phyloP scores from a whole-genome alignment of 2,329 filamentous ascomycete genomes.

The Xylariaceae sp. region DNA sequence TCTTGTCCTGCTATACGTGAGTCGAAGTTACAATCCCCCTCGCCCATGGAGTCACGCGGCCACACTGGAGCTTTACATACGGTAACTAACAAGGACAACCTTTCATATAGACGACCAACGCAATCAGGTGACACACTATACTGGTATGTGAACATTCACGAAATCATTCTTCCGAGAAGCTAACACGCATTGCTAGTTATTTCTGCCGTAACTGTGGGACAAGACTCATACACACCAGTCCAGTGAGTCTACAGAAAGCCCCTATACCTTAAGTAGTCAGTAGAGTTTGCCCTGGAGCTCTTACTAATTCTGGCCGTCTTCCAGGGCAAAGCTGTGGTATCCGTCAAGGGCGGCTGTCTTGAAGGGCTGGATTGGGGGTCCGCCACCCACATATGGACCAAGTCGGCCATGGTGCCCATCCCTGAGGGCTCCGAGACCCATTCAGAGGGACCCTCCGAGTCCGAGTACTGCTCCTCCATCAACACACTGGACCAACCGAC shows the following conservation, averaged over 20 bases:
- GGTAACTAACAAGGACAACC: too few species aligned
- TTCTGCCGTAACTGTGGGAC: slow-evolving; percentile 66
- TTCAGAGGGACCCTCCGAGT: slow-evolving; percentile 45
- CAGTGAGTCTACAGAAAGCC: slow-evolving; percentile 44
- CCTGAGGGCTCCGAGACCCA: slow-evolving; percentile 58
- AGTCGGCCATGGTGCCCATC: slow-evolving; percentile 63
- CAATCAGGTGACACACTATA: slow-evolving; percentile 52
- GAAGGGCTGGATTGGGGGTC: slow-evolving; percentile 56
- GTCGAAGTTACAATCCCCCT: too few species aligned
- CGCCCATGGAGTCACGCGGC: too few species aligned
- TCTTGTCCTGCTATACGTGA: slow-evolving; percentile 52
- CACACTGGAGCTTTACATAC: too few species aligned
- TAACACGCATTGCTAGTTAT: too few species aligned
- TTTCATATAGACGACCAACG: slow-evolving; percentile 50
- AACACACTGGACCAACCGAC: slow-evolving; percentile 44
- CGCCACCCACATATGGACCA: slow-evolving; percentile 65
- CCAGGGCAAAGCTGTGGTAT: slow-evolving; percentile 55
- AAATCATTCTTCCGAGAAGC: too few species aligned
- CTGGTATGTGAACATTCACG: slow-evolving; percentile 44
- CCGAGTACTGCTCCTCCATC: slow-evolving; percentile 39
- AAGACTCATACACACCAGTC: slow-evolving; percentile 57
- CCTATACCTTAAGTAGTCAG: too few species aligned
- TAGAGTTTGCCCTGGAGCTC: background rate
- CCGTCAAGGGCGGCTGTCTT: slow-evolving; percentile 64
- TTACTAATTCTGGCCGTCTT: background rate